phyloP scores from a whole-genome alignment of 768 basidiomycete species.

The Botryobasidium botryosum region DNA sequence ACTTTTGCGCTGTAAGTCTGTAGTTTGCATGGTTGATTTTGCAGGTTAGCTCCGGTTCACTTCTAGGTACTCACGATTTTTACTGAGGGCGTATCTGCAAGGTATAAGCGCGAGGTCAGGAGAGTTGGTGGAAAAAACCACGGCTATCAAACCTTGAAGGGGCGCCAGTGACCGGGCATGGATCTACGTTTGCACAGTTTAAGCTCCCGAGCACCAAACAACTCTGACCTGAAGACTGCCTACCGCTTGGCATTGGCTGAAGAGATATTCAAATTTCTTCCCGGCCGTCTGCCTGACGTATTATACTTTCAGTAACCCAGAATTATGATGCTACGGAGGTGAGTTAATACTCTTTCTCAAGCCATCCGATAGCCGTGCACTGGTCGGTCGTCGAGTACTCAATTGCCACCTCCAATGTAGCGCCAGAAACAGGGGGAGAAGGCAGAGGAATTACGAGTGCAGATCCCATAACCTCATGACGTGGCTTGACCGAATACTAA shows the following conservation, averaged over 20 bases:
- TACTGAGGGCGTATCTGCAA: conserved; percentile 61
- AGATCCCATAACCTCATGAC: conserved; percentile 61
- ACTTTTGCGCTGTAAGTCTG: conserved; percentile 77
- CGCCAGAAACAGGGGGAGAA: conserved; percentile 24
- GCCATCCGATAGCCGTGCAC: conserved; percentile 74
- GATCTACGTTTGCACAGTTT: too few relatives aligned
- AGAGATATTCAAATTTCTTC: conserved; percentile 68
- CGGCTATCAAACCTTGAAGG: conserved; percentile 38
- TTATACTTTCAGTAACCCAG: not conserved
- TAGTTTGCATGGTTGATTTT: too few relatives aligned
- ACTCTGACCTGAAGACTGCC: too few relatives aligned
- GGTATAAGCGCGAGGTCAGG: conserved; percentile 4
- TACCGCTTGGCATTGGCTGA: conserved; percentile 76
- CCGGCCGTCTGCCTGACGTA: conserved; percentile 61
- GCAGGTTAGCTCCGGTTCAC: not conserved
- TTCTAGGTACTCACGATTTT: conserved; percentile 50
- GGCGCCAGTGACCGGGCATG: conserved; percentile 67
- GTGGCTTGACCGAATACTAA: conserved; percentile 24
- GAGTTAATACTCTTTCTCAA: conserved; percentile 49
- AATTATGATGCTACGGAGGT: conserved; percentile 1
- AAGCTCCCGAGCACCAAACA: too few relatives aligned
- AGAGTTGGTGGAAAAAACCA: not conserved
- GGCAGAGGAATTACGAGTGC: conserved; percentile 47
- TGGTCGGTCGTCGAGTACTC: conserved; percentile 56
- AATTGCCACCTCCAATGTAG: conserved; percentile 31